These are phyloP conservation scores for Colletotrichum chrysophilum DNA, from an alignment of 2,329 filamentous ascomycete genomes.

Conservation along the genomic window DNA sequence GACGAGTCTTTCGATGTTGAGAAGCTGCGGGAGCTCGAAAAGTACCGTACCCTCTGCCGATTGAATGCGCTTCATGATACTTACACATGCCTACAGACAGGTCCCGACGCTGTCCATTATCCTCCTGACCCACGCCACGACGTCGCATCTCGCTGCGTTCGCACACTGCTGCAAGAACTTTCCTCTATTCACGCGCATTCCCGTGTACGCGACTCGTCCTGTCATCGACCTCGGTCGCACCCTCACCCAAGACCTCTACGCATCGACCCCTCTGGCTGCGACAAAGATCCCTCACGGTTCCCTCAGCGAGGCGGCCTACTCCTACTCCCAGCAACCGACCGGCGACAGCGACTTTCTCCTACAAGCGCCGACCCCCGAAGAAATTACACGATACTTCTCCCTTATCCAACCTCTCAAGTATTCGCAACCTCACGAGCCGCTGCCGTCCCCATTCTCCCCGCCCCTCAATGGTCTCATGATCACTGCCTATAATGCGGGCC, in stretches of 20 bases:
- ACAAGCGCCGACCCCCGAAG: constrained; percentile 79
- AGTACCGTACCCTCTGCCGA: constrained; percentile 56
- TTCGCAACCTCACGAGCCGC: constrained; percentile 91
- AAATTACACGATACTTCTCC: constrained; percentile 92
- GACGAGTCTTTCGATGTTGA: constrained; percentile 86
- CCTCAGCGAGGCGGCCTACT: constrained; percentile 68
- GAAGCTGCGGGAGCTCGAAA: constrained; percentile 87
- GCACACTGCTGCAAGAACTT: constrained; percentile 98
- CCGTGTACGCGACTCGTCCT: constrained; percentile 91
- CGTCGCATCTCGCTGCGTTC: constrained; percentile 89
- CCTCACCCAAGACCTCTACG: constrained; percentile 89
- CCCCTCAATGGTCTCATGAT: constrained; percentile 90
- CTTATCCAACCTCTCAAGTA: constrained; percentile 93
- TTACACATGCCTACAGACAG: constrained; percentile 61
- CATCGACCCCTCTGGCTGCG: constrained; percentile 85
- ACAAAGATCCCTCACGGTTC: constrained; percentile 79
- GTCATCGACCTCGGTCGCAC: constrained; percentile 93
- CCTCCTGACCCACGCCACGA: constrained; percentile 91
- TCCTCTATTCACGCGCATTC: constrained; percentile 88
- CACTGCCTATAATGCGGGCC: constrained; percentile 95
- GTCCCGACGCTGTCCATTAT: constrained; percentile 91
- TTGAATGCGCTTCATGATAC: constrained; percentile 2
- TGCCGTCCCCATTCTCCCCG: constrained; percentile 85
- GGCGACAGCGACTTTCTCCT: constrained; percentile 61
- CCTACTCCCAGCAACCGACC: constrained; percentile 56